Base-by-base conservation (phyloP, 108 stramenopile genomes). In the Pseudonitzschia pungens region DNA sequence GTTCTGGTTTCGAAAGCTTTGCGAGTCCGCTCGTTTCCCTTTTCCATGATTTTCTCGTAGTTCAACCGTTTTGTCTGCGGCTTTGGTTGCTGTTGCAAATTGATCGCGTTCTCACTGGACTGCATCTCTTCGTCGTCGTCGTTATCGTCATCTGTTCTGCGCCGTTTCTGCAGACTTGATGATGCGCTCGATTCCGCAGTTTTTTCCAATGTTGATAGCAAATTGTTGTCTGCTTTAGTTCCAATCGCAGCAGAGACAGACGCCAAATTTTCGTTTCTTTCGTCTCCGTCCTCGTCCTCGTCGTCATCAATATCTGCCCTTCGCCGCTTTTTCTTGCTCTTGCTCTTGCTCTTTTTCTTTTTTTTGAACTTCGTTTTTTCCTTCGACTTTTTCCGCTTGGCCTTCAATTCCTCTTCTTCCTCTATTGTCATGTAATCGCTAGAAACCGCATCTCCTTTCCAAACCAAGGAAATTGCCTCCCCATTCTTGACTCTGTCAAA, bases 401-500 rank as follows among this genome's bases (percentile, higher is more conserved):
- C 70, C 27, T 64, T 56, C 48, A 53, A 50, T 12, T 68, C 77
- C 36, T 84, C 82, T 44, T 89, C 84, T 31, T 95, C 87, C 31
- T 94, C 93, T 18, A 81, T 52, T 2, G 96, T 83, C 83, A 96
- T 85, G 72, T 88, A 96, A 70, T 96, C 96, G 18, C 87, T 86
- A 0, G 92, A 87, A 8, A 81, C 77, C 11, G 78, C 71, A 63
- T 77, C 84, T 12, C 78, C 80, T 63, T 83, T 70, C 28, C 76
- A 55, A 52, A 85, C 70, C 62, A 94, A 77, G 18, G 89, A 89
- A n/a, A 91, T 77, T 24, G 87, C 83, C 42, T 90, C 79, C 28
- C 86, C 86, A 28, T 51, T 21, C 12, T 69, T 63, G 27, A 73
- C 59, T 29, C 59, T 55, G 18, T 83, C 81, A 76, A 91, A 90